Evolutionary conservation across 345 rosid genomes (phyloP).

Genomic region (Eucalyptus lansdowneana): DNA sequence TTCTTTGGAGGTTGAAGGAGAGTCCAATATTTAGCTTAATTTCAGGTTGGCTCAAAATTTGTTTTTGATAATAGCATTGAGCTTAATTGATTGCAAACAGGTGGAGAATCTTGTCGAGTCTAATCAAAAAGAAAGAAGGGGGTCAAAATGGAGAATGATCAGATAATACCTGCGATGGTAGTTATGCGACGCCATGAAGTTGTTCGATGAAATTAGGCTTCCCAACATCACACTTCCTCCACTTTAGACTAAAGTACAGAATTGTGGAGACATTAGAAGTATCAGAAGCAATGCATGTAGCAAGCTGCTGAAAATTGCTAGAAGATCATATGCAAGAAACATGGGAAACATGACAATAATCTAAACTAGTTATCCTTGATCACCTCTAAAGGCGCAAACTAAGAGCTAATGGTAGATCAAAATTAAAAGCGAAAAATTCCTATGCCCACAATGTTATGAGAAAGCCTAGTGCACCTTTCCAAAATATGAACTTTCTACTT

Average conservation of each 20-base stretch:
- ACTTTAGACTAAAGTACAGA: slow-evolving; percentile 43
- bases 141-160: neutral
- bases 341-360: neutral
- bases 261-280: neutral
- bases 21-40: neutral
- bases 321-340: neutral
- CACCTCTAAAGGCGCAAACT: neutral
- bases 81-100: neutral
- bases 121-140: neutral
- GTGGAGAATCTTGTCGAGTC: neutral
- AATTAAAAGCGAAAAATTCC: neutral
- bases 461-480: slow-evolving; percentile 37
- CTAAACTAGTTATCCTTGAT: neutral
- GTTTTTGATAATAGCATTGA: neutral
- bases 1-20: neutral
- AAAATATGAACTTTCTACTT: slow-evolving; percentile 57
- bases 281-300: neutral
- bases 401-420: neutral
- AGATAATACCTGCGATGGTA: slow-evolving; percentile 50
- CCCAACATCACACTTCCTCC: slow-evolving; percentile 41
- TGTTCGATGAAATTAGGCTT: slow-evolving; percentile 61
- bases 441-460: neutral
- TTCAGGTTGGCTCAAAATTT: neutral
- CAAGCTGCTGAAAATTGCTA: neutral
- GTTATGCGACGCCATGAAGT: slow-evolving; percentile 62